Base-by-base conservation (phyloP, 1,139 yeast species). In the Hyphopichia wangnamkhiaoensis region DNA sequence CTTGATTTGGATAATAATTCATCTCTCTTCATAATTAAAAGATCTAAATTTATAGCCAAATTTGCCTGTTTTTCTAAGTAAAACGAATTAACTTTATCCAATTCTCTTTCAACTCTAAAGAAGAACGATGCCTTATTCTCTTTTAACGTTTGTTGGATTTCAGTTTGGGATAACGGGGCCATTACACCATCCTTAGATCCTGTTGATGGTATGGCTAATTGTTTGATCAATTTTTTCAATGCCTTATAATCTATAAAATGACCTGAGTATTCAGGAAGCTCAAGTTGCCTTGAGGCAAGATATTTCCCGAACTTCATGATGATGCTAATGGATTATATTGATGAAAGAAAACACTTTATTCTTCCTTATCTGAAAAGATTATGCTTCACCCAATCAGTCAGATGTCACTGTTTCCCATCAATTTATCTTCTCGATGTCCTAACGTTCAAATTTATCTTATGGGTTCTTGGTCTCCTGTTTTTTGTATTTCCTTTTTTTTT, bases 271-370 rank as follows among this genome's bases (percentile, higher is more conserved):
- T 93, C 98, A 8, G 98, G 98, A 42, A 93, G 73, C 62, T 93
- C 98, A 51, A 93, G 74, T 67, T 89, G 96, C 61, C 97, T 80
- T 33, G 95, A 86, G 48, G 95, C 98, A 60, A 93, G 75, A 59
- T 90, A 87, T 65, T 93, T 93, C 41, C 98, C 98, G 63, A 89
- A 93, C 74, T 93, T 93, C 98, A 77, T n/a, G n/a, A n/a, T n/a
- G n/a, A n/a, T n/a, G n/a, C n/a, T n/a, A n/a, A n/a, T n/a, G n/a
- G n/a, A n/a, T n/a, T n/a, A n/a, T n/a, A n/a, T n/a, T n/a, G n/a
- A n/a, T n/a, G n/a, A n/a, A n/a, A n/a, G n/a, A n/a, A n/a, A n/a
- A n/a, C n/a, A n/a, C n/a, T n/a, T n/a, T n/a, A n/a, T n/a, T n/a
- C n/a, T n/a, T n/a, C n/a, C n/a, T n/a, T n/a, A n/a, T n/a, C n/a